phyloP scores from a whole-genome alignment of 2,329 filamentous ascomycete species.

The Botrytis pseudocinerea region DNA sequence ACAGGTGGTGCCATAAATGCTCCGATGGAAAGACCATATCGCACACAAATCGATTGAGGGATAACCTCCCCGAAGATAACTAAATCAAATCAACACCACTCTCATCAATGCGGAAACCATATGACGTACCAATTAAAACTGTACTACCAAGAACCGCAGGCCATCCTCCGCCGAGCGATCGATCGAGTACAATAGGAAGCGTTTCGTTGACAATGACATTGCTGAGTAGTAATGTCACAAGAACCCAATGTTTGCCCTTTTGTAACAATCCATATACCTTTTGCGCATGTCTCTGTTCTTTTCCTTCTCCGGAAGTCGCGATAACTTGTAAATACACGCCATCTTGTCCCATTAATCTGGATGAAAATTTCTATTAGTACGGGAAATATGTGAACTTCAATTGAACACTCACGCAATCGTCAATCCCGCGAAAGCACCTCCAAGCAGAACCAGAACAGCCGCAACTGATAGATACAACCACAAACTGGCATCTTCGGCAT shows the following conservation, averaged over 20 bases:
- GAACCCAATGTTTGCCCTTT: slow-evolving; percentile 95
- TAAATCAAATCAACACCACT: slow-evolving; percentile 43
- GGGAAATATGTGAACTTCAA: background rate
- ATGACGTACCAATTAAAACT: slow-evolving; percentile 76
- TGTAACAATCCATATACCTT: slow-evolving; percentile 78
- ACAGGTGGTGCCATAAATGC: slow-evolving; percentile 91
- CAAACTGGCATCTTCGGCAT: slow-evolving; percentile 62
- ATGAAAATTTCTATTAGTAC: slow-evolving; percentile 24
- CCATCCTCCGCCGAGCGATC: slow-evolving; percentile 90
- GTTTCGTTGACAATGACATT: slow-evolving; percentile 99
- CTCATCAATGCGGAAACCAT: background rate
- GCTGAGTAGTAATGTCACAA: slow-evolving; percentile 88
- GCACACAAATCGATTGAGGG: slow-evolving; percentile 93
- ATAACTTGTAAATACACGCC: slow-evolving; percentile 97
- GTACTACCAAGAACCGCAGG: slow-evolving; percentile 93
- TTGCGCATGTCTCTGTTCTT: slow-evolving; percentile 83
- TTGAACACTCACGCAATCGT: slow-evolving; percentile 72
- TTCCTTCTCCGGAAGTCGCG: slow-evolving; percentile 76
- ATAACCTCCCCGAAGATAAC: slow-evolving; percentile 98
- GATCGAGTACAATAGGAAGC: slow-evolving; percentile 88
- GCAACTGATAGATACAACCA: slow-evolving; percentile 83
- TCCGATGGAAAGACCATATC: slow-evolving; percentile 92
- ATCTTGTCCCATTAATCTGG: slow-evolving; percentile 61
- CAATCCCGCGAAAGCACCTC: slow-evolving; percentile 91
- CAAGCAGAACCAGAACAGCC: slow-evolving; percentile 76